Evolutionary conservation across 306 rosid genomes (phyloP).

Genomic region (Abrus pulchellus): DNA sequence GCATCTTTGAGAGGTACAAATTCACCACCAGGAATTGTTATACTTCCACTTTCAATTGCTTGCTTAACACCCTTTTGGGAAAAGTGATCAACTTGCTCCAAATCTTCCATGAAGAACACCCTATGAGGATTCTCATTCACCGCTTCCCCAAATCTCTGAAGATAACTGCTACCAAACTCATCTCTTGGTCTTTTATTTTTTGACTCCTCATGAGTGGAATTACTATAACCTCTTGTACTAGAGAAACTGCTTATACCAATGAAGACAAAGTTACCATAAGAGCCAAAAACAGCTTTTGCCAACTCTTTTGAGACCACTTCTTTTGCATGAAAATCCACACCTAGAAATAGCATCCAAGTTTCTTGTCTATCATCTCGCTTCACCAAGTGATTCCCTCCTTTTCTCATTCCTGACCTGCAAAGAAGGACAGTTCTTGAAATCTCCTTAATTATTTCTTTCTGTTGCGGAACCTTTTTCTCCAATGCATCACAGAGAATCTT

Average conservation of each 20-base stretch:
- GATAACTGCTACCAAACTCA: conserved; percentile 52
- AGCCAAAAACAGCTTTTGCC: conserved; percentile 70
- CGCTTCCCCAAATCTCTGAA: conserved; percentile 71
- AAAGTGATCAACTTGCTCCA: conserved; percentile 60
- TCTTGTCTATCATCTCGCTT: conserved; percentile 51
- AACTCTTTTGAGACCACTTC: conserved; percentile 68
- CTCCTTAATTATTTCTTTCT: conserved; percentile 56
- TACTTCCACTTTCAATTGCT: conserved; percentile 60
- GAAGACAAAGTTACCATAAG: conserved; percentile 52
- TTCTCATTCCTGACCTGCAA: conserved; percentile 62
- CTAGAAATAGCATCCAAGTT: conserved; percentile 65
- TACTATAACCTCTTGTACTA: background rate
- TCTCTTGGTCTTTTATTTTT: conserved; percentile 57
- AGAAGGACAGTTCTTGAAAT: conserved; percentile 59
- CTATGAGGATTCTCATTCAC: conserved; percentile 77
- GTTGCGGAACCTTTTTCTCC: conserved; percentile 56
- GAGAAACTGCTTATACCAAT: conserved; percentile 56
- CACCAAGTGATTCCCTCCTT: conserved; percentile 15
- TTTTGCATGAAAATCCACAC: conserved; percentile 56
- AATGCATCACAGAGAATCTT: conserved; percentile 60
- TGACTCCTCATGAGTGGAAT: conserved; percentile 19
- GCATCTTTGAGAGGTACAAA: conserved; percentile 64
- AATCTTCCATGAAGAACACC: conserved; percentile 73
- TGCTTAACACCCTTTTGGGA: conserved; percentile 64
- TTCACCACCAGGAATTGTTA: conserved; percentile 59